These are phyloP conservation scores for Chaetomium olivaceum DNA, from an alignment of 2,329 filamentous ascomycete genomes.

Conservation along the genomic window DNA sequence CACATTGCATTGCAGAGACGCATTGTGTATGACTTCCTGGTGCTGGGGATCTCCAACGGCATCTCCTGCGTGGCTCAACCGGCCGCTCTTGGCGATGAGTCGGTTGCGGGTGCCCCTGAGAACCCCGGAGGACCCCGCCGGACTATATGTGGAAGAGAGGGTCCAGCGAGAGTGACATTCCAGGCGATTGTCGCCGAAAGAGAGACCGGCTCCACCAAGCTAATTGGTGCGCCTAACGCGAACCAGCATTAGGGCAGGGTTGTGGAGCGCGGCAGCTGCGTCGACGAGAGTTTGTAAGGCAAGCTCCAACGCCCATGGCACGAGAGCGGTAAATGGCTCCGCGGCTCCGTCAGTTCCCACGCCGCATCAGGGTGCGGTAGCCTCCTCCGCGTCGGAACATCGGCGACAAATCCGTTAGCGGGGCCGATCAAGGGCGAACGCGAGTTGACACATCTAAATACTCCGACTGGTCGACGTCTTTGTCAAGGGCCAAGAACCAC, in stretches of 20 bases:
- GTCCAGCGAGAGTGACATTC: not conserved
- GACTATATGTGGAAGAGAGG: not conserved
- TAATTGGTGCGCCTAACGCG: not conserved
- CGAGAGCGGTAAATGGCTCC: not conserved
- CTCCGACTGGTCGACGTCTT: too few relatives aligned
- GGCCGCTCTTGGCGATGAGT: not conserved
- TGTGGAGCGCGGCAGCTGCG: not conserved
- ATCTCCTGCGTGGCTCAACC: not conserved
- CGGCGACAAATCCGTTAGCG: not conserved
- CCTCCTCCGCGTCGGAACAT: not conserved
- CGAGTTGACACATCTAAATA: not conserved
- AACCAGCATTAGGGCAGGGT: not conserved
- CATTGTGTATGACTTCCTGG: not conserved
- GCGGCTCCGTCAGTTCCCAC: not conserved
- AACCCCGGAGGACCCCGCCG: too few relatives aligned
- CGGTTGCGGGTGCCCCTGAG: too few relatives aligned
- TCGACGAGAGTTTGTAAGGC: not conserved
- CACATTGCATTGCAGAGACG: not conserved
- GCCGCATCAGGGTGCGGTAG: not conserved
- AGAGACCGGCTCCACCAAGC: not conserved
- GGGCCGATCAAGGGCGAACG: not conserved
- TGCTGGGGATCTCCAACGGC: not conserved
- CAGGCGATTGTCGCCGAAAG: not conserved
- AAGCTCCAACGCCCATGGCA: not conserved
- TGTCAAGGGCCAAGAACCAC: too few relatives aligned